phyloP scores from a whole-genome alignment of 1,139 yeast genomes.

The Waltiozyma sp. region DNA sequence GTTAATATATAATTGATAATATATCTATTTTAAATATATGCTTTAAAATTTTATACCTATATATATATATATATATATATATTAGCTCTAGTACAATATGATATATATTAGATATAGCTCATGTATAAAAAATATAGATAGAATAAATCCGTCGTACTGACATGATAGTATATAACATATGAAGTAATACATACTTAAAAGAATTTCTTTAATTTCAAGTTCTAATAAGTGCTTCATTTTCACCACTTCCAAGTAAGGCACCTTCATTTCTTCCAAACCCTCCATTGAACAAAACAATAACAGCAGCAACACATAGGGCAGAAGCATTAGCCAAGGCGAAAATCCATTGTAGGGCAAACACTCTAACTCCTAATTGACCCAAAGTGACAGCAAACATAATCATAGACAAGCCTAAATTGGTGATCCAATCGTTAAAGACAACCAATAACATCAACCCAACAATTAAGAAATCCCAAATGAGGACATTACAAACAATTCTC shows the following conservation, averaged over 20 bases:
- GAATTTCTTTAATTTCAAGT: too few relatives aligned
- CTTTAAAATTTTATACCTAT: too few relatives aligned
- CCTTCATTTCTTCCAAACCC: slow-evolving; percentile 9
- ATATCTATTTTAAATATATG: too few relatives aligned
- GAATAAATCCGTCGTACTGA: too few relatives aligned
- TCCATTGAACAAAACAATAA: slow-evolving; percentile 33
- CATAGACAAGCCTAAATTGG: slow-evolving; percentile 48
- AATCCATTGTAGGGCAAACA: slow-evolving; percentile 75
- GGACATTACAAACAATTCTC: slow-evolving; percentile 59
- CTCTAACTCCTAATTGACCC: slow-evolving; percentile 56
- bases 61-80: too few relatives aligned
- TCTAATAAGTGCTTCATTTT: slow-evolving; percentile 22
- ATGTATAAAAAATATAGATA: too few relatives aligned
- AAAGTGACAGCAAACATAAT: slow-evolving; percentile 56
- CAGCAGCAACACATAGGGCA: slow-evolving; percentile 35
- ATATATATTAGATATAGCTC: too few relatives aligned
- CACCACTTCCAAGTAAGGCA: slow-evolving; percentile 8
- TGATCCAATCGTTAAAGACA: slow-evolving; percentile 60
- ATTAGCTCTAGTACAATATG: too few relatives aligned
- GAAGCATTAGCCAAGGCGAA: slow-evolving; percentile 63
- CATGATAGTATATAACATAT: too few relatives aligned
- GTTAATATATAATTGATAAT: too few relatives aligned
- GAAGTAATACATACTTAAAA: too few relatives aligned
- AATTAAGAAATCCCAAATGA: slow-evolving; percentile 68
- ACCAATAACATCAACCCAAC: slow-evolving; percentile 50